phyloP scores from a whole-genome alignment of 257 asterid genomes.

The Leptodermis oblonga region DNA sequence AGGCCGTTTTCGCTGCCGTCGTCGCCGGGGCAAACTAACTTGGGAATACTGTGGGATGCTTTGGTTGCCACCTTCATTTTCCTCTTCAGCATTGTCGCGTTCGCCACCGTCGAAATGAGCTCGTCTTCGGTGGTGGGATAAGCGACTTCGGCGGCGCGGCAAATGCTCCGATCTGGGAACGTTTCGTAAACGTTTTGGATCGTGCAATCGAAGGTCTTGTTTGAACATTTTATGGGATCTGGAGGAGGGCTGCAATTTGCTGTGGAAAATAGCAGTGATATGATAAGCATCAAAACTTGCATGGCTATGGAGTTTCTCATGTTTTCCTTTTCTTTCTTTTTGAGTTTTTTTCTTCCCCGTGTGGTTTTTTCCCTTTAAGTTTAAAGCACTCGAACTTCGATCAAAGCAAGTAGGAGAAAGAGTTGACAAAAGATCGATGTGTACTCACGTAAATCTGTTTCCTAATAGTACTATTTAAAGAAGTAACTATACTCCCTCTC shows the following conservation, averaged over 20 bases:
- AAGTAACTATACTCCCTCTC: too few relatives aligned
- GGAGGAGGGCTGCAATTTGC: constrained; percentile 16
- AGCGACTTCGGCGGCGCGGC: constrained; percentile 11
- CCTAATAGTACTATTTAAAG: too few relatives aligned
- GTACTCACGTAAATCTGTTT: too few relatives aligned
- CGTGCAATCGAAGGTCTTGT: constrained; percentile 10
- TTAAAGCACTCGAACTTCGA: too few relatives aligned
- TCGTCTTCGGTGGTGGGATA: constrained; percentile 16
- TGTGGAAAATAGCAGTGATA: background rate
- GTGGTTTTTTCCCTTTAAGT: too few relatives aligned
- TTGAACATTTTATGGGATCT: constrained; percentile 16
- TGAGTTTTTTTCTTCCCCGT: too few relatives aligned
- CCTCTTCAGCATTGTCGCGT: constrained; percentile 24
- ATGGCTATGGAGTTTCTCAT: background rate
- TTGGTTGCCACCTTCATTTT: constrained; percentile 48
- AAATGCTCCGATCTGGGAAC: constrained; percentile 14
- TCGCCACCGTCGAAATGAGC: constrained; percentile 33
- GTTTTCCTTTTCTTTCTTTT: too few relatives aligned
- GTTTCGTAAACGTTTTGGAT: constrained; percentile 14
- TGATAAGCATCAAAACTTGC: background rate
- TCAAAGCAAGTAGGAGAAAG: too few relatives aligned
- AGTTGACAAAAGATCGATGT: too few relatives aligned
- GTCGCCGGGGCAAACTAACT: constrained; percentile 56
- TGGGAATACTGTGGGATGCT: constrained; percentile 61
- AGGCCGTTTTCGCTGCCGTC: constrained; percentile 23